A percentile compares a stretch with the other conserved stretches of the same genome.
Evolutionary conservation across 257 asterid genomes (phyloP).

Genomic region (Datura wrightii): DNA sequence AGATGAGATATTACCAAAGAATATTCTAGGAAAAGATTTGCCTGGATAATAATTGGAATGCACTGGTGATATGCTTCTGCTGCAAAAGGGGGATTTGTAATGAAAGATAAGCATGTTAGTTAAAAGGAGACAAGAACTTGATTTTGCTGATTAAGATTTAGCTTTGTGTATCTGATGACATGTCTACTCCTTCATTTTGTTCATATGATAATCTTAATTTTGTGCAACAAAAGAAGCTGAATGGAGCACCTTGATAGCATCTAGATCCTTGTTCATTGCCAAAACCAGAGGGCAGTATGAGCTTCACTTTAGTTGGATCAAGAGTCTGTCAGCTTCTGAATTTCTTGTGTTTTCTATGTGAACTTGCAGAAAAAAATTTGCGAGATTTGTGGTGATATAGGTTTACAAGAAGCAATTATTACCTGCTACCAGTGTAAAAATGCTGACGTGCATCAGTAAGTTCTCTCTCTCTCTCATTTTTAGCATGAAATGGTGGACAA

Average conservation of each 20-base stretch:
- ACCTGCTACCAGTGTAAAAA: constrained; percentile 61
- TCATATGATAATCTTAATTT: constrained; percentile 20
- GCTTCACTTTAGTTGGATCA: not conserved
- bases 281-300: too few species aligned
- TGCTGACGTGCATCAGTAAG: constrained; percentile 64
- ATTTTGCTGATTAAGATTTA: constrained; percentile 26
- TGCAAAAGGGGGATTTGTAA: constrained; percentile 8
- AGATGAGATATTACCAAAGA: constrained; percentile 3
- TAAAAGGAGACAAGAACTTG: not conserved
- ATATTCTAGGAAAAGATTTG: not conserved
- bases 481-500: not conserved
- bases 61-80: not conserved
- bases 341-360: constrained; percentile 1
- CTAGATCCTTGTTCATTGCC: too few species aligned
- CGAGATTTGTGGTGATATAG: constrained; percentile 65
- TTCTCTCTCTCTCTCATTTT: constrained; percentile 26
- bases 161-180: not conserved
- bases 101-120: not conserved
- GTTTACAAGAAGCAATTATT: constrained; percentile 48
- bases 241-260: not conserved
- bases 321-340: not conserved
- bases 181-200: not conserved
- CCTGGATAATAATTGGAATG: not conserved
- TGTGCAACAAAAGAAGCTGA: constrained; percentile 9
- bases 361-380: constrained; percentile 61